Base-by-base conservation (phyloP, 2,329 filamentous ascomycete species). In the Colletotrichum liaoningense region DNA sequence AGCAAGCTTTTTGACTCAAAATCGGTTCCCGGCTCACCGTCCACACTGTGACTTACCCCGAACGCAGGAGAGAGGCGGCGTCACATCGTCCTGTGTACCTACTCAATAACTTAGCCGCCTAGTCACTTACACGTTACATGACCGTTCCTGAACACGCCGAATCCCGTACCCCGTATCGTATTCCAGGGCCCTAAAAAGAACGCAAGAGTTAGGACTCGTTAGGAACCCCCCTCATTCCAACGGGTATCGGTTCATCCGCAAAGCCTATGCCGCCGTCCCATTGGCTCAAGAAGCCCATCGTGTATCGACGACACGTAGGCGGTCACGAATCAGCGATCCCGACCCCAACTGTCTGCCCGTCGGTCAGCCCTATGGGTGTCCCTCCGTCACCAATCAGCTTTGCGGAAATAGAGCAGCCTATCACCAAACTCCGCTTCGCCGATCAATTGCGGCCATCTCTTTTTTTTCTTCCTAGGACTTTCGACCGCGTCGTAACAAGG, bases 391-490 rank as follows among this genome's bases (percentile, higher is more conserved):
- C 69, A 75, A 75, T 74, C 71, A 74, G 4, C 22, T 56, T 30
- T 35, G 19, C 22, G 46, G 42, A n/a, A 74, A 75, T 72, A 42
- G 71, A 38, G 73, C 62, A 71, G 73, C 73, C 73, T 75, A 74
- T 74, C 73, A 71, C 52, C 57, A 55, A 46, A 35, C 66, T 64
- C 73, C 73, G 73, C 71, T 64, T 35, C 28, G 46, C 60, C 69
- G 52, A 73, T 69, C 46, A 57, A 28, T 49, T 49, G 66, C 55
- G 55, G 62, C 55, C 67, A 62, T 26, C 46, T 66, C 28, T 55
- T 60, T 49, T 46, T n/a, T 42, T 49, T 42, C 33, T 49, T 49
- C 16, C 49, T 67, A 66, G 26, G 57, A 38, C 56, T 16, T 55
- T 14, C 60, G n/a, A 42, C 56, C 49, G 66, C 58, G 70, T 74